Conservation (phyloP, 139 green algal genomes). For the Coccomyxa sp. region DNA sequence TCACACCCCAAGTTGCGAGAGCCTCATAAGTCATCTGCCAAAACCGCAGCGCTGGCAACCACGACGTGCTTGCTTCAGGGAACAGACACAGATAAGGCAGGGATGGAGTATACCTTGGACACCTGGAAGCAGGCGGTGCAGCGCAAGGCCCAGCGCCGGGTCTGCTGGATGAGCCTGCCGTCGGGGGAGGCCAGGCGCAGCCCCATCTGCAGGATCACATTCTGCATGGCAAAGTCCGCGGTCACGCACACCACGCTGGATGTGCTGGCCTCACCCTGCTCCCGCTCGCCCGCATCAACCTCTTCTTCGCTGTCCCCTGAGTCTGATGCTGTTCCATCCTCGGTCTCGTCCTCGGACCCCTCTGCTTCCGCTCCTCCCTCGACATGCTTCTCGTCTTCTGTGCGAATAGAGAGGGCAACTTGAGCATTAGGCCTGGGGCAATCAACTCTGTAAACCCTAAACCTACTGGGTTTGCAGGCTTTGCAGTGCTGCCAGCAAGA, state of each 20-base stretch:
- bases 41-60: no score
- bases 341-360: constrained; percentile 11
- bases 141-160: constrained; percentile 72
- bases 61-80: no score
- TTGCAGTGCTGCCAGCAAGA: no score
- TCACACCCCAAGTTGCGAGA: no score
- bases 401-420: no score
- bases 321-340: constrained; percentile 5
- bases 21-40: no score
- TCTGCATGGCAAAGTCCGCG: constrained; percentile 97
- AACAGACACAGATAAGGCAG: no score
- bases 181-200: constrained; percentile 71
- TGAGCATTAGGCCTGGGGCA: no score
- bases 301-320: background rate
- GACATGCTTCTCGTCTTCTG: background rate
- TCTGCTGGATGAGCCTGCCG: constrained; percentile 64
- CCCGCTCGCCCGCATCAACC: background rate
- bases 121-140: constrained; percentile 80
- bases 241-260: constrained; percentile 66
- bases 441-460: no score
- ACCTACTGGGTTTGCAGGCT: no score
- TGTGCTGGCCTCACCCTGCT: background rate
- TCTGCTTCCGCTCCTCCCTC: constrained; percentile 12
- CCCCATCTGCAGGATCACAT: constrained; percentile 86
- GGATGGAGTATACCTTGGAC: constrained; percentile 37